Conservation (phyloP, 108 stramenopile species). For the Cyclotella atomus region DNA sequence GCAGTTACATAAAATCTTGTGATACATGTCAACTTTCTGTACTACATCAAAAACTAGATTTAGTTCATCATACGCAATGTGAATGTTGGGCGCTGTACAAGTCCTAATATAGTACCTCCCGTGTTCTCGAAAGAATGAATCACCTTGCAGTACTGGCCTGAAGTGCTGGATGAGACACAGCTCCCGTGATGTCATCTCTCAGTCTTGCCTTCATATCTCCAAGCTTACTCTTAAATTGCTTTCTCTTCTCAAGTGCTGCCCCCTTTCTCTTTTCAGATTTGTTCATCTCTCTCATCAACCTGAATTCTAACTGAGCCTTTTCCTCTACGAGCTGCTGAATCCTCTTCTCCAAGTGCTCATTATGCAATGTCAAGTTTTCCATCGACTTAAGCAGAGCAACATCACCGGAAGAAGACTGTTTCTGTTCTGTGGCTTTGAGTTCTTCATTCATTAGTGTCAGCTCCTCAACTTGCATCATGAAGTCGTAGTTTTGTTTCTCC, state of each 20-base stretch:
- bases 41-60: too few relatives aligned
- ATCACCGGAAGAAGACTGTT: not conserved
- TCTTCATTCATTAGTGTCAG: constrained; percentile 19
- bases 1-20: too few relatives aligned
- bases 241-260: constrained; percentile 22
- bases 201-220: constrained; percentile 15
- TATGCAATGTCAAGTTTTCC: constrained; percentile 10
- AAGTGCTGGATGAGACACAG: not conserved
- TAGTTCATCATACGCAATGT: too few relatives aligned
- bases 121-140: too few relatives aligned
- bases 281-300: constrained; percentile 12
- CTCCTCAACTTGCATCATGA: constrained; percentile 30
- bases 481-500: constrained; percentile 27
- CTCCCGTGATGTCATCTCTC: constrained; percentile 22
- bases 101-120: too few relatives aligned
- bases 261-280: constrained; percentile 19
- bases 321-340: constrained; percentile 18
- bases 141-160: too few relatives aligned
- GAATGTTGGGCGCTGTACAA: too few relatives aligned
- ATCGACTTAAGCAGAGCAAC: not conserved
- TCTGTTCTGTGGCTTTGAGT: constrained; percentile 1
- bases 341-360: constrained; percentile 13
- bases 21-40: too few relatives aligned
- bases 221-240: constrained; percentile 21
- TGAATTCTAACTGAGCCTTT: constrained; percentile 30